Evolutionary conservation across 352 stramenopile species (phyloP), one percentile per base, ranked within the genome.

Genomic region (Halophytophthora polymorphica): DNA sequence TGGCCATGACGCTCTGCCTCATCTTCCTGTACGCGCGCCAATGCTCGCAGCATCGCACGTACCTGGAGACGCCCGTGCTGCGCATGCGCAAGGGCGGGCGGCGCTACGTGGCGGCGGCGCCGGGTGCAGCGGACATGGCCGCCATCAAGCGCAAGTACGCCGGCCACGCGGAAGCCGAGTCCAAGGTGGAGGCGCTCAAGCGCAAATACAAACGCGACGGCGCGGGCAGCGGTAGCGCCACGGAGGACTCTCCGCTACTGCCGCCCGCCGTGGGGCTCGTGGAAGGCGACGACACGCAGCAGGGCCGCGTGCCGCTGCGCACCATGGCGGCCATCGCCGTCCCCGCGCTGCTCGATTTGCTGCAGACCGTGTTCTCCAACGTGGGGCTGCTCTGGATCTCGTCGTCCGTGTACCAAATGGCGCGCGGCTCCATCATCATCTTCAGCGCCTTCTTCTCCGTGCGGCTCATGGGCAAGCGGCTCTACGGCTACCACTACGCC

Each of bases 391-490:
- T 93, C 29, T 94, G 85, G 73, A 91, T 93, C 55, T 91, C 84
- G 52, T 91, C 88, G 40, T 95, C 83, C 0, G 81, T 95, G 47
- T 96, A 88, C 67, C 85, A 96, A 61, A 96, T 96, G 88, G 79
- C 88, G 31, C 80, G 88, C 43, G 86, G 86, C 44, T 93, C 86
- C 4, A 86, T 96, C 56, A 92, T 96, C 61, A 90, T 96, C 58
- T 96, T 96, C 61, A 95, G 82, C 25, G 88, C 81, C 29, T 71
- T 95, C 53, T 81, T 96, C 48, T 93, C 83, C 34, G 78, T 96
- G 25, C 50, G 71, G 10, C 76, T 95, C 57, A 90, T 96, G 70
- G 69, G 73, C 52, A 93, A 90, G 63, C 83, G 65, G 18, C 67
- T 94, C 18, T 85, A 88, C 40, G 75, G 53, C 4, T 96, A 93